Base-by-base conservation (phyloP, 2,329 filamentous ascomycete species). In the Aschersonia sp. region DNA sequence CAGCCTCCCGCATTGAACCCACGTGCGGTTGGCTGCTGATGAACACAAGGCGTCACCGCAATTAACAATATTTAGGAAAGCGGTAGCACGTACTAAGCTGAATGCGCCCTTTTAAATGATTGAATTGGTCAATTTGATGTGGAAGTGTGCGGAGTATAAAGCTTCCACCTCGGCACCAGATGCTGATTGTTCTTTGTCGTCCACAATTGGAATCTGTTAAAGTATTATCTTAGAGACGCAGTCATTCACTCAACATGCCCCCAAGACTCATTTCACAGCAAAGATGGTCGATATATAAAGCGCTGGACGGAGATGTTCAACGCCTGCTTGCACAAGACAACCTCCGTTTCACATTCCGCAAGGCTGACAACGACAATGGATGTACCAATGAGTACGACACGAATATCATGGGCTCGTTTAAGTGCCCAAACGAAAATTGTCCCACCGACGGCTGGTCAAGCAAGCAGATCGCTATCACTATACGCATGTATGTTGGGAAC, bases 401-500 rank as follows among this genome's bases (percentile, higher is more conserved):
- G 29, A 49, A 55, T 38, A 51, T 66, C 20, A 64, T 61, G 59
- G 64, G 64, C 0, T 45, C 43, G 2, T 67, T 68, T 48, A 5
- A 4, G 6, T 67, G 65, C 52, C 31, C 40, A 31, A 64, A 63
- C 44, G 29, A 41, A 0, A 45, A 9, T 0, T 66, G 62, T 45
- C 20, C 20, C 7, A 48, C 43, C 0, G 30, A 31, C 0, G 51
- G 50, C 12, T 67, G 65, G 66, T 42, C 44, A 2, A 69, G 65
- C 57, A 60, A 53, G 49, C 52, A 40, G 31, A 60, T 69, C 12
- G 51, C 60, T 5, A 60, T 65, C 10, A 54, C 52, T 0, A 68
- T 69, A 20, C 57, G 61, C 6, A 48, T 54, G 38, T 69, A 64
- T 42, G 30, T 30, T 0, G 44, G 40, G 0, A 44, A 55, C 4